Base-by-base conservation (phyloP, 139 green algal species). In the Limnomonas spitsbergensis region DNA sequence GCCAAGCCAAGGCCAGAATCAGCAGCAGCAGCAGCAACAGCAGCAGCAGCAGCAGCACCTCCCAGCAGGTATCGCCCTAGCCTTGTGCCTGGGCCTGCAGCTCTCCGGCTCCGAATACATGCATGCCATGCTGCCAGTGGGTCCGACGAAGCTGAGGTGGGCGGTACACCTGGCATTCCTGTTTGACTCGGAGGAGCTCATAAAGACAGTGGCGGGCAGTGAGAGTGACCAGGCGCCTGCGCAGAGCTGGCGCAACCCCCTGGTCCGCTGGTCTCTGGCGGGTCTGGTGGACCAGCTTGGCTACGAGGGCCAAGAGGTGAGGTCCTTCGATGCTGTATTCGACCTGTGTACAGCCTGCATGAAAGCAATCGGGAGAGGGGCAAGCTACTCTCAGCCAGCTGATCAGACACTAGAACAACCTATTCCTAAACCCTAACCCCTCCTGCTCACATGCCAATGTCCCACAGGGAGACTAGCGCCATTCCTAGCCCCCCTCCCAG, bases 101-200 rank as follows among this genome's bases (percentile, higher is more conserved):
- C 61, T 72, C 61, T 72, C 27, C 61, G 26, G 27, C 29, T 39
- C 27, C 29, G 29, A 7, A 7, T 39, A 72, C 47, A 29, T 39
- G 27, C 29, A 34, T 20, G 29, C 9, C 7, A 37, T 20, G 29
- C 27, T 20, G 26, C 61, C 61, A 24, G 7, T 39, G 27, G 9
- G 9, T 20, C 27, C 61, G 29, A 20, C 29, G 29, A 72, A 24
- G 61, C 61, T 72, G 27, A 34, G 29, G 27, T 72, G 61, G 61
- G 61, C 61, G 6, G 61, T 72, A 7, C 26, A 72, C 61, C 26
- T 72, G 27, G 61, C 61, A 20, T 72, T 20, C 61, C 29, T 72
- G 7, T 72, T 72, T 37, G 61, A 72, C 29, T 61, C 47, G 47
- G 47, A 20, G 14, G 47, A 61, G 14, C 47, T 61, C 14, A 14